Conservation (phyloP, 176 grass and related monocot genomes). For the Avena eriantha region DNA sequence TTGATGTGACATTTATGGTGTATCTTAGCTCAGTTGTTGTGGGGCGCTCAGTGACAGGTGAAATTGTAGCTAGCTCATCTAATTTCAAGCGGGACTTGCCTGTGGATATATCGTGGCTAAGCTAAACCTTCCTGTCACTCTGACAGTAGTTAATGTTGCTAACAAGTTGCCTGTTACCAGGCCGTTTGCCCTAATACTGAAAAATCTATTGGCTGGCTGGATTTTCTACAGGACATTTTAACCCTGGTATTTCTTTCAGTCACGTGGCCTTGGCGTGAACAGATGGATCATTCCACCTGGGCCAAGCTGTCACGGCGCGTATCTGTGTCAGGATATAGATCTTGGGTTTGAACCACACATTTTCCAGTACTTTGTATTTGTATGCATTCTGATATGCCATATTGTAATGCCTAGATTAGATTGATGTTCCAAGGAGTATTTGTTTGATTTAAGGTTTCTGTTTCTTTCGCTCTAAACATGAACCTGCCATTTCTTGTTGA, state of each 20-base stretch:
- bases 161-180: background rate
- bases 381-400: slow-evolving; percentile 16
- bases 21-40: slow-evolving; percentile 10
- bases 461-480: too few species aligned
- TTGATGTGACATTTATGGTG: slow-evolving; percentile 27
- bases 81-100: background rate
- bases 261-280: slow-evolving; percentile 10
- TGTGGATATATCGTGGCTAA: background rate
- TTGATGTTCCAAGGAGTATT: background rate
- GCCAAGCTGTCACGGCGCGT: background rate
- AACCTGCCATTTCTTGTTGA: too few species aligned
- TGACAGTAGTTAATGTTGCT: slow-evolving; percentile 6
- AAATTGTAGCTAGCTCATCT: slow-evolving; percentile 24
- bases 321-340: slow-evolving; percentile 20
- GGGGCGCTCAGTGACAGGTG: background rate
- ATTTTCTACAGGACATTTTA: slow-evolving; percentile 54
- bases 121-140: background rate
- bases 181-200: slow-evolving; percentile 3
- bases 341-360: background rate
- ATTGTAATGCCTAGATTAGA: slow-evolving; percentile 33
- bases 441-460: too few species aligned
- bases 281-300: slow-evolving; percentile 2
- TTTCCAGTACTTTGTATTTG: slow-evolving; percentile 22
- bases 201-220: slow-evolving; percentile 13
- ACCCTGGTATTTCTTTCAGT: slow-evolving; percentile 39